Evolutionary conservation across 768 basidiomycete species (phyloP).

Genomic region (Kwoniella heveanensis): DNA sequence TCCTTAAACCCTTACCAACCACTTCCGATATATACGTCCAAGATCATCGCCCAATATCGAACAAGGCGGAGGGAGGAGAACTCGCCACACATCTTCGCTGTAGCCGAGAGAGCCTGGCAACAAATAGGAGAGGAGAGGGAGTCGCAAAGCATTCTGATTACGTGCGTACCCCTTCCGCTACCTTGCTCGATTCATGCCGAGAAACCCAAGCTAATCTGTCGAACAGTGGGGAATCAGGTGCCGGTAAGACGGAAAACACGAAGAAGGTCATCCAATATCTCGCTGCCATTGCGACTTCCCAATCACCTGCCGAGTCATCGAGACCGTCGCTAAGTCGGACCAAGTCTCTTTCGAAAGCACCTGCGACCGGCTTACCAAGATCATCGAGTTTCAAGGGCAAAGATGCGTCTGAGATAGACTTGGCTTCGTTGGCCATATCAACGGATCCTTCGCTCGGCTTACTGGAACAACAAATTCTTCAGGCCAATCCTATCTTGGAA

Average conservation of each 20-base stretch:
- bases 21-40: conserved; percentile 75
- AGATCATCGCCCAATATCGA: conserved; percentile 64
- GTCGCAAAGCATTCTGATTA: conserved; percentile 96
- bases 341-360: conserved; percentile 35
- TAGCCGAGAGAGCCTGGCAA: conserved; percentile 96
- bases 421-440: conserved; percentile 17
- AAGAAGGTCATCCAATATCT: conserved; percentile 99
- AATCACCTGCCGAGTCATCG: conserved; percentile 45
- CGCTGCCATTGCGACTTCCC: conserved; percentile 75
- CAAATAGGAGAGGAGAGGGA: conserved; percentile 97
- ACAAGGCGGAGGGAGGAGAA: conserved; percentile 82
- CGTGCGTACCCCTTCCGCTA: conserved; percentile 63
- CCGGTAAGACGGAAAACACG: conserved; percentile 95
- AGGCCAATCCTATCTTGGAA: conserved; percentile 95
- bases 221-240: conserved; percentile 90
- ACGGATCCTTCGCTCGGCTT: conserved; percentile 64
- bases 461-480: conserved; percentile 91
- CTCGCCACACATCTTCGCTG: conserved; percentile 93
- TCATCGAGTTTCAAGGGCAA: conserved; percentile 66
- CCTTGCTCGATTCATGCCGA: conserved; percentile 5
- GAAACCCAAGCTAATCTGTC: conserved; percentile 5
- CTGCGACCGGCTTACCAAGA: conserved; percentile 67
- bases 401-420: conserved; percentile 44
- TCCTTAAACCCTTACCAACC: conserved; percentile 96
- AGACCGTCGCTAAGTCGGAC: conserved; percentile 64